phyloP scores from a whole-genome alignment of 805 yeast genomes.

The Kuraishia piskuri region DNA sequence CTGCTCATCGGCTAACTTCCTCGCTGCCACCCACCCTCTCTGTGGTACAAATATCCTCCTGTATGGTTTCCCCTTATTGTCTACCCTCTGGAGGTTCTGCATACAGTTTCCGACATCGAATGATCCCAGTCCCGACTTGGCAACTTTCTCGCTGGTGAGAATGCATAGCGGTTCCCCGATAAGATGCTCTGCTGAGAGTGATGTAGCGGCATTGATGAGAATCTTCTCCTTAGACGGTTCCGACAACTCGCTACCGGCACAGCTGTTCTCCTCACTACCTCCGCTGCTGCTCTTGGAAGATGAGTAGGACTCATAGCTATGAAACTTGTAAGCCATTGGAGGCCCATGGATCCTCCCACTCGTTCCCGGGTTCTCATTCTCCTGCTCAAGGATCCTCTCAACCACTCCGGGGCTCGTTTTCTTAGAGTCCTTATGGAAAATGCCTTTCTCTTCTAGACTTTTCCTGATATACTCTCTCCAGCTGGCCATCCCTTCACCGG shows the following conservation, averaged over 20 bases:
- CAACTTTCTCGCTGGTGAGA: background rate
- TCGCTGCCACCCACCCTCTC: conserved; percentile 40
- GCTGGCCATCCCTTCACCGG: conserved; percentile 19
- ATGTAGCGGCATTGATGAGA: background rate
- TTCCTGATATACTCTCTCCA: conserved; percentile 18
- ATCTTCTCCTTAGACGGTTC: background rate
- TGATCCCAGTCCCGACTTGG: background rate
- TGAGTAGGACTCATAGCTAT: background rate
- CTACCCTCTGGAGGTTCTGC: conserved; percentile 12
- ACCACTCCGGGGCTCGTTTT: conserved; percentile 6
- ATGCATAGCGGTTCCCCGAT: background rate
- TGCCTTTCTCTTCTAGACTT: conserved; percentile 6
- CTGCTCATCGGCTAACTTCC: conserved; percentile 6
- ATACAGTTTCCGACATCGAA: background rate
- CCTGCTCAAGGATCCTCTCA: background rate
- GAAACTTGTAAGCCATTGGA: background rate
- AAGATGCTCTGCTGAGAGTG: background rate
- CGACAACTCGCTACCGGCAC: background rate
- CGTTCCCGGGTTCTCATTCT: background rate
- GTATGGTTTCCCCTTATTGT: conserved; percentile 30
- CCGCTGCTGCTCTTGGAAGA: background rate
- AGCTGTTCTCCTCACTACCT: background rate
- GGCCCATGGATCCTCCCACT: background rate
- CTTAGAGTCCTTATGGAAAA: conserved; percentile 11
- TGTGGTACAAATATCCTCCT: conserved; percentile 39